Conservation (phyloP, 2,329 filamentous ascomycete genomes). For the Simplicillium sp. region DNA sequence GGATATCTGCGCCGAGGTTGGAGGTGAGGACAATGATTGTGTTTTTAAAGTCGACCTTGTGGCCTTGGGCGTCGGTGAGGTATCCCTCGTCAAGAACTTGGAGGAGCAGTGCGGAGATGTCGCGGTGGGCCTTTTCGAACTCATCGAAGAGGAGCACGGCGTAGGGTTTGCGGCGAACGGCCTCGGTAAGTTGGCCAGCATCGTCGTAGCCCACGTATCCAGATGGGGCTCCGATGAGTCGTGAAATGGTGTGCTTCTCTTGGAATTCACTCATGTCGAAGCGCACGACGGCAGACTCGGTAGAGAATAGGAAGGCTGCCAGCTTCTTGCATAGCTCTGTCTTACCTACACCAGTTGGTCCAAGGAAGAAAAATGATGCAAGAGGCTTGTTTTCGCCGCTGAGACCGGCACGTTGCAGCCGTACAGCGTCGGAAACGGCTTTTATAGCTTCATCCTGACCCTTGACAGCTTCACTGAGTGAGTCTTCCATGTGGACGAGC, state of each 20-base stretch:
- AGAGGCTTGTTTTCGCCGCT: constrained; percentile 86
- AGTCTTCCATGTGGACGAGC: constrained; percentile 91
- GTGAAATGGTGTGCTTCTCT: constrained; percentile 91
- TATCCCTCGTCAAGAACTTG: constrained; percentile 96
- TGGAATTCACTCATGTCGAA: constrained; percentile 99
- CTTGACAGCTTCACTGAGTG: constrained; percentile 70
- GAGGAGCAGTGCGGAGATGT: constrained; percentile 83
- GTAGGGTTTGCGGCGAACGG: constrained; percentile 89
- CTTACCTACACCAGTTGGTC: constrained; percentile 93
- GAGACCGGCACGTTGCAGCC: constrained; percentile 85
- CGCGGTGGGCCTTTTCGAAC: constrained; percentile 93
- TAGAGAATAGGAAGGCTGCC: constrained; percentile 86
- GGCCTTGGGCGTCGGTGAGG: constrained; percentile 88
- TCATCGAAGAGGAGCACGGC: constrained; percentile 93
- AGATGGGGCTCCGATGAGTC: constrained; percentile 85
- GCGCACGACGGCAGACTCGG: constrained; percentile 78
- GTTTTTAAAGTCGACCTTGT: constrained; percentile 94
- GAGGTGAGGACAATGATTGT: constrained; percentile 95
- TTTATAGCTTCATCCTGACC: constrained; percentile 91
- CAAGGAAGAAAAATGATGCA: constrained; percentile 95
- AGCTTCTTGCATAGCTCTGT: constrained; percentile 97
- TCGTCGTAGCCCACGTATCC: constrained; percentile 97
- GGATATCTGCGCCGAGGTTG: constrained; percentile 85
- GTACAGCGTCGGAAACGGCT: constrained; percentile 84
- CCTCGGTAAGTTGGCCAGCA: constrained; percentile 90